Conservation (phyloP, 352 stramenopile species). For the Pythium utonaiense region DNA sequence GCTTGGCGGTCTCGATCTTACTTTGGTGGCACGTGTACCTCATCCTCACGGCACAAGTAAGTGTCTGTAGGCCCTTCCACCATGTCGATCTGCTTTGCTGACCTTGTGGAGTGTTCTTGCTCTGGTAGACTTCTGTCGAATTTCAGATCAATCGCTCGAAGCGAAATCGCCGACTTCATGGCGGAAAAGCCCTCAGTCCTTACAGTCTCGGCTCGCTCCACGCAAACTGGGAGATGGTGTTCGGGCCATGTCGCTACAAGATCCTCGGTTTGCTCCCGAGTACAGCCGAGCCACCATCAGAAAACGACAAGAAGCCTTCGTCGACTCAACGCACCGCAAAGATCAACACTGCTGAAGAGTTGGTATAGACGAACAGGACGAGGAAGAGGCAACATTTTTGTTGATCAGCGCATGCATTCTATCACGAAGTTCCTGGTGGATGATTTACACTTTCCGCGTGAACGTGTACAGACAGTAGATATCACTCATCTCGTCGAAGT, state of each 20-base stretch:
- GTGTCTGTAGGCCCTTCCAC: neutral
- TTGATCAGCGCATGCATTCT: conserved; percentile 8
- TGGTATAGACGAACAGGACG: neutral
- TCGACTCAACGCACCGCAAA: neutral
- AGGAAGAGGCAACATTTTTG: conserved; percentile 5
- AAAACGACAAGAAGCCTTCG: conserved; percentile 16
- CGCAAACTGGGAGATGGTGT: conserved; percentile 78
- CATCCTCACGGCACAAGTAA: conserved; percentile 71
- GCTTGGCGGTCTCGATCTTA: conserved; percentile 61
- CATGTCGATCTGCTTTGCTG: neutral
- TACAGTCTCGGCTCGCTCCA: conserved; percentile 62
- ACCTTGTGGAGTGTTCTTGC: neutral
- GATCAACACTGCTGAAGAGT: neutral
- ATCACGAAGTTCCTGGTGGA: neutral
- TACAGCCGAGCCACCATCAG: conserved; percentile 28
- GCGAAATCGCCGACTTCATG: conserved; percentile 42
- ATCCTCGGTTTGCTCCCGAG: conserved; percentile 56
- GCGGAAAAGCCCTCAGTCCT: conserved; percentile 50
- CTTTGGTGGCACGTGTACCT: conserved; percentile 69
- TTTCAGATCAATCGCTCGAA: conserved; percentile 74
- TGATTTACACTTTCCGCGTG: conserved; percentile 32
- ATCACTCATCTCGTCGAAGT: conserved; percentile 90
- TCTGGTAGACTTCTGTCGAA: conserved; percentile 68
- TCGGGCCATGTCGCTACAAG: conserved; percentile 59
- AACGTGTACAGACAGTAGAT: conserved; percentile 88